Percentiles rank a stretch among this genome's conserved stretches.
Evolutionary conservation across 495 filamentous ascomycete genomes (phyloP).

Genomic region (Amniculicola lignicola): DNA sequence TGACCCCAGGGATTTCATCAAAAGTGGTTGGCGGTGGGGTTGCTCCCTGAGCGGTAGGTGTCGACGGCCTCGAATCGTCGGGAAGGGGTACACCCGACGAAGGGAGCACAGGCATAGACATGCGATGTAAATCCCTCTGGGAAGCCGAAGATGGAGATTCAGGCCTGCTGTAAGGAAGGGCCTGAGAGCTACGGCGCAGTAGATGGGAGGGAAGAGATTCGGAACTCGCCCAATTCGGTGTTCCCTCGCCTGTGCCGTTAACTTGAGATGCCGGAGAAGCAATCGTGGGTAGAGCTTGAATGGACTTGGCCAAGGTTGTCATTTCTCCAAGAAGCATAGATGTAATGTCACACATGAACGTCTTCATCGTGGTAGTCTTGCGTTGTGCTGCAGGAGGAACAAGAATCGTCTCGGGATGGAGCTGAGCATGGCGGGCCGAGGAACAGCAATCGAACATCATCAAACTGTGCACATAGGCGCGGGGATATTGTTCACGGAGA

Average conservation of each 20-base stretch:
- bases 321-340: constrained; percentile 80
- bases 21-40: constrained; percentile 65
- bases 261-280: constrained; percentile 64
- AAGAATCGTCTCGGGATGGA: constrained; percentile 62
- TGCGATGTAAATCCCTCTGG: constrained; percentile 57
- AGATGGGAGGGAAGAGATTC: constrained; percentile 20
- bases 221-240: constrained; percentile 17
- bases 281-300: constrained; percentile 74
- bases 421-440: constrained; percentile 34
- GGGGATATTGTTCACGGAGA: constrained; percentile 63
- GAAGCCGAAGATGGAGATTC: constrained; percentile 47
- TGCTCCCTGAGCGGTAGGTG: constrained; percentile 44
- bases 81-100: constrained; percentile 47
- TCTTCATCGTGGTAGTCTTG: constrained; percentile 88
- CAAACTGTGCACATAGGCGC: constrained; percentile 71
- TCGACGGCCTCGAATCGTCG: constrained; percentile 49
- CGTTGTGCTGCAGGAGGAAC: constrained; percentile 70
- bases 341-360: constrained; percentile 88
- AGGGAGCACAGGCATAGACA: constrained; percentile 72
- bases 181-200: constrained; percentile 56
- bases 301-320: constrained; percentile 77
- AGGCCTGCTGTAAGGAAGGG: constrained; percentile 43
- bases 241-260: constrained; percentile 13
- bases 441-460: constrained; percentile 69
- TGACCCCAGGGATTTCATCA: constrained; percentile 61